Base-by-base conservation (phyloP, 2,329 filamentous ascomycete species). In the Leptographium flavum region DNA sequence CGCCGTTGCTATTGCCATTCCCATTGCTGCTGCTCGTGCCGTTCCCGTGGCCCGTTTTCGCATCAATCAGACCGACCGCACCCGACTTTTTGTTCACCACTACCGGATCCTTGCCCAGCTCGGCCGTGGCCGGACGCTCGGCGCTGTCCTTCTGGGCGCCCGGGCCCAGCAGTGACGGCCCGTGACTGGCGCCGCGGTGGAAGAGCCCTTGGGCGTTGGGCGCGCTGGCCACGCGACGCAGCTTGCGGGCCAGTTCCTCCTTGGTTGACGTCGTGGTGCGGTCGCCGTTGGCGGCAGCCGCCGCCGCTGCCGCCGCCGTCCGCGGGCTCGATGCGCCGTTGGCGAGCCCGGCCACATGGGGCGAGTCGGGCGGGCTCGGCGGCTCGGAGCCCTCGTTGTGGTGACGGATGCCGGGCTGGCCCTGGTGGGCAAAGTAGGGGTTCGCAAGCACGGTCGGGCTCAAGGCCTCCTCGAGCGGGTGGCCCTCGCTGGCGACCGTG, bases 191-290 rank as follows among this genome's bases (percentile, higher is more conserved):
- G 37, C 70, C 66, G 52, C 73, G 75, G 55, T 67, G 65, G 56
- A 98, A 96, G 30, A 96, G 68, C 21, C 90, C 92, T 63, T 98
- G 92, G 21, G 90, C 87, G 68, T 98, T 98, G 32, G 92, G 92
- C 42, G 92, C 92, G 60, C 90, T 96, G 45, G 92, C 92, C 45
- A 98, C 92, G 59, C 90, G 80, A 59, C 92, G 79, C 59, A 98
- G 68, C 62, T 95, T 94, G 58, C 92, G 74, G 23, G 92, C 92
- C 57, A 96, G 64, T 65, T 96, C 92, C 63, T 96, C 90, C 63
- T 94, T 96, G 37, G 85, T 87, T 45, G 82, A 82, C 43, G 78
- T 79, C 27, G 81, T 83, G 31, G 82, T 76, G 54, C 84, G 78
- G 51, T 79, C 70, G 55, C 79, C 76, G 54, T 79, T 66, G 45